These are phyloP conservation scores for Debaryomyces subglobosus DNA, from an alignment of 1,139 yeast species.

Conservation along the genomic window DNA sequence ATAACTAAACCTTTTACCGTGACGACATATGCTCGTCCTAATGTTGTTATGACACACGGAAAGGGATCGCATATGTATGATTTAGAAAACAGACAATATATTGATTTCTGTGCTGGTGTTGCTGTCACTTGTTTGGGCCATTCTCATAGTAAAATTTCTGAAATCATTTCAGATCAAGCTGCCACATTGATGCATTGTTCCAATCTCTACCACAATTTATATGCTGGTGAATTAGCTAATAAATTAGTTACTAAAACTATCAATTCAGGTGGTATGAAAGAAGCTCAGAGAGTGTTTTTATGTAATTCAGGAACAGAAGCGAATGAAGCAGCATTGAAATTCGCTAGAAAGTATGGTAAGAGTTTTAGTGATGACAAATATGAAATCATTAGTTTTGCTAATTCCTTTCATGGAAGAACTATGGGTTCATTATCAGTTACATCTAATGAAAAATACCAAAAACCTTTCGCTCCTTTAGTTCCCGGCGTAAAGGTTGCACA, in stretches of 20 bases:
- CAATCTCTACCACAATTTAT: slow-evolving; percentile 80
- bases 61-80: slow-evolving; percentile 78
- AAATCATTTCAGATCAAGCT: slow-evolving; percentile 73
- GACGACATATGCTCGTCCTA: slow-evolving; percentile 83
- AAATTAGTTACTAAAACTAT: slow-evolving; percentile 71
- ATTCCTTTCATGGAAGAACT: slow-evolving; percentile 93
- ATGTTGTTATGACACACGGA: slow-evolving; percentile 68
- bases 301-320: slow-evolving; percentile 97
- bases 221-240: slow-evolving; percentile 79
- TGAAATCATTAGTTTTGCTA: slow-evolving; percentile 82
- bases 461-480: slow-evolving; percentile 84
- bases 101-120: slow-evolving; percentile 93
- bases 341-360: slow-evolving; percentile 87
- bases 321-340: slow-evolving; percentile 94
- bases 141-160: slow-evolving; percentile 70
- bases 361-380: slow-evolving; percentile 54
- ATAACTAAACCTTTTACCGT: slow-evolving; percentile 63
- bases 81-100: slow-evolving; percentile 71
- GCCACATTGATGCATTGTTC: slow-evolving; percentile 77
- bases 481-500: slow-evolving; percentile 79
- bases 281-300: slow-evolving; percentile 82
- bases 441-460: slow-evolving; percentile 88
- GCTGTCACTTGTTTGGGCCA: slow-evolving; percentile 97
- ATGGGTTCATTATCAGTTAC: slow-evolving; percentile 93
- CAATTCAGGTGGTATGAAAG: slow-evolving; percentile 73